These are phyloP conservation scores for Amanita subjunquillea DNA, from an alignment of 768 basidiomycete species.

Conservation along the genomic window DNA sequence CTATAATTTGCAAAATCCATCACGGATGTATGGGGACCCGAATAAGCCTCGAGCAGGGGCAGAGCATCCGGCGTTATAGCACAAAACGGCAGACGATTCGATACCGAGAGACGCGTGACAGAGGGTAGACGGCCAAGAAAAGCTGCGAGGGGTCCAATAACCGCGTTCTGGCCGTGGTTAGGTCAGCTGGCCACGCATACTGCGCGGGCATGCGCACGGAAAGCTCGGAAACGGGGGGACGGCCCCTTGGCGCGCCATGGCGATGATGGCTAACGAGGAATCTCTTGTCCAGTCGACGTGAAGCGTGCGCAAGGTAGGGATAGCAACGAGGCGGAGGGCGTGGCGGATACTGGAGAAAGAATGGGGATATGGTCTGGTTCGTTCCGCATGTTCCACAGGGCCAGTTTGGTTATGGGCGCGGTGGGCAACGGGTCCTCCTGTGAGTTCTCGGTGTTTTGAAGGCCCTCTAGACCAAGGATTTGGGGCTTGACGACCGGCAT, in stretches of 20 bases:
- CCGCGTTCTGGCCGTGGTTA: conserved; percentile 2
- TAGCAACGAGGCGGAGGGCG: conserved; percentile 23
- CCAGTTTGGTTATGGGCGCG: conserved; percentile 32
- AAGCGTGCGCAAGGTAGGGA: conserved; percentile 25
- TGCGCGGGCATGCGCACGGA: conserved; percentile 13
- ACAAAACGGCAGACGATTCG: conserved; percentile 10
- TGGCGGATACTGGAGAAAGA: conserved; percentile 5
- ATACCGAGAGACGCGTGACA: conserved; percentile 9
- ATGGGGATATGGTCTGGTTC: conserved; percentile 7
- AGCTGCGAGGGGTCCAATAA: conserved; percentile 9
- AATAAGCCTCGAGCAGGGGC: conserved; percentile 9
- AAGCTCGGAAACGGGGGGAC: conserved; percentile 10
- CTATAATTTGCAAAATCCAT: conserved; percentile 7
- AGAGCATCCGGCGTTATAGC: conserved; percentile 8
- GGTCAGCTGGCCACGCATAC: conserved; percentile 11
- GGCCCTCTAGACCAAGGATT: conserved; percentile 10
- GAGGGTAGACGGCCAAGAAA: conserved; percentile 10
- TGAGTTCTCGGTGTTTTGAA: too few relatives aligned
- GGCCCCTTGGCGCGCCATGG: background rate
- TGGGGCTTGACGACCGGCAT: conserved; percentile 13
- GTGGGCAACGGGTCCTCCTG: background rate
- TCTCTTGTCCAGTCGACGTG: conserved; percentile 30
- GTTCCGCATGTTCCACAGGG: conserved; percentile 25
- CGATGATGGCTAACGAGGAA: conserved; percentile 21
- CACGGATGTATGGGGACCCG: conserved; percentile 10